These are phyloP conservation scores for Penicillium flavigenum DNA, from an alignment of 495 filamentous ascomycete genomes.

Conservation along the genomic window DNA sequence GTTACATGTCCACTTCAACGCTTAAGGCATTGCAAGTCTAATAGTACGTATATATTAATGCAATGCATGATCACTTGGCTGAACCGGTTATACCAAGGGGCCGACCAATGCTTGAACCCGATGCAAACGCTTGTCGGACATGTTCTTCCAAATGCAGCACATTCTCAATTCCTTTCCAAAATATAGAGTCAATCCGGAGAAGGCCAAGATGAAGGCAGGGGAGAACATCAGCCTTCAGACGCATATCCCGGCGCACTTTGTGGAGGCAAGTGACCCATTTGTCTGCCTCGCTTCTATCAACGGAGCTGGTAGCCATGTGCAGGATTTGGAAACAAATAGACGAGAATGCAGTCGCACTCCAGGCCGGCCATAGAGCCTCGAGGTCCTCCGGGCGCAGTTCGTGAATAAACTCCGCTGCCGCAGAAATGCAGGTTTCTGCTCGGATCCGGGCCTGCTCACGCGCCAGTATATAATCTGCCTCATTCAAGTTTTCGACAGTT, in stretches of 20 bases:
- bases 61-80: neutral
- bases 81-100: neutral
- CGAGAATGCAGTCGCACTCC: conserved; percentile 7
- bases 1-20: no score
- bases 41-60: neutral
- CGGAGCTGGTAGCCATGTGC: neutral
- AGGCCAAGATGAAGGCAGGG: conserved; percentile 10
- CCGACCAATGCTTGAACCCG: neutral
- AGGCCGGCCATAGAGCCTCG: conserved; percentile 8
- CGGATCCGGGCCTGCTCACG: conserved; percentile 6
- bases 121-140: conserved; percentile 3
- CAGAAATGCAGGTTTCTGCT: neutral
- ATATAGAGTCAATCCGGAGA: conserved; percentile 8
- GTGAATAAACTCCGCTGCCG: conserved; percentile 3
- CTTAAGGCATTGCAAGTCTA: no score
- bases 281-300: conserved; percentile 1
- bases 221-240: conserved; percentile 6
- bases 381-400: conserved; percentile 2
- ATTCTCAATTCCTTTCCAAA: conserved; percentile 9
- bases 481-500: neutral
- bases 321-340: conserved; percentile 7
- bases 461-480: neutral
- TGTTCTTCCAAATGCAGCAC: conserved; percentile 8
- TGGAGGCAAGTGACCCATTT: conserved; percentile 3
- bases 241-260: conserved; percentile 7